phyloP scores from a whole-genome alignment of 345 rosid genomes.

The Anacardium occidentale region DNA sequence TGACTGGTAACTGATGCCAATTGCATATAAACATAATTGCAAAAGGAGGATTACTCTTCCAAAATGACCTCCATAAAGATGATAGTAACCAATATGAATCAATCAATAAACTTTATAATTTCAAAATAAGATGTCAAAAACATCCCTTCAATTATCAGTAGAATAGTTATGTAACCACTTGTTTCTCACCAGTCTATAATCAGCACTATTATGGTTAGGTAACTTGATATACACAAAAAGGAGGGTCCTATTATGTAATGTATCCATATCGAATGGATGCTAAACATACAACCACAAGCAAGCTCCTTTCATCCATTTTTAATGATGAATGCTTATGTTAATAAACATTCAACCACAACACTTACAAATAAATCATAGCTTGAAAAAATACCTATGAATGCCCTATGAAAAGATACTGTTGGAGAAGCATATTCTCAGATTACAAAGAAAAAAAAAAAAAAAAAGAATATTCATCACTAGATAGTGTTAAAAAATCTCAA shows the following conservation, averaged over 20 bases:
- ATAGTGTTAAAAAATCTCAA: background rate
- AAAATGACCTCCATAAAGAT: constrained; percentile 1
- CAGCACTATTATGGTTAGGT: no score
- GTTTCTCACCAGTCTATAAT: background rate
- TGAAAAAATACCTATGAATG: background rate
- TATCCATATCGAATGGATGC: background rate
- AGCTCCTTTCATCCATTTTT: background rate
- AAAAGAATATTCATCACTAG: no score
- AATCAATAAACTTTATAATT: background rate
- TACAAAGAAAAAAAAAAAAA: no score
- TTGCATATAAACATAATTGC: background rate
- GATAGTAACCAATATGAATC: background rate
- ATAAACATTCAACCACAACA: no score
- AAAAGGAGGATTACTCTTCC: background rate
- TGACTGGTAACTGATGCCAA: constrained; percentile 2
- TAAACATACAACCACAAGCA: background rate
- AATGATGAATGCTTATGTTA: background rate
- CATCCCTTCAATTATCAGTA: background rate
- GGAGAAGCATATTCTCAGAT: no score
- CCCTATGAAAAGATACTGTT: background rate
- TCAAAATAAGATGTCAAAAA: background rate
- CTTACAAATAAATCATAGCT: background rate
- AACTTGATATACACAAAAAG: no score
- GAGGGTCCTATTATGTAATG: background rate
- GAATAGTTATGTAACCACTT: background rate